Evolutionary conservation across 108 stramenopile species (phyloP), one percentile per base, ranked within the genome.

Genomic region (Chaetoceros tenuissimus): DNA sequence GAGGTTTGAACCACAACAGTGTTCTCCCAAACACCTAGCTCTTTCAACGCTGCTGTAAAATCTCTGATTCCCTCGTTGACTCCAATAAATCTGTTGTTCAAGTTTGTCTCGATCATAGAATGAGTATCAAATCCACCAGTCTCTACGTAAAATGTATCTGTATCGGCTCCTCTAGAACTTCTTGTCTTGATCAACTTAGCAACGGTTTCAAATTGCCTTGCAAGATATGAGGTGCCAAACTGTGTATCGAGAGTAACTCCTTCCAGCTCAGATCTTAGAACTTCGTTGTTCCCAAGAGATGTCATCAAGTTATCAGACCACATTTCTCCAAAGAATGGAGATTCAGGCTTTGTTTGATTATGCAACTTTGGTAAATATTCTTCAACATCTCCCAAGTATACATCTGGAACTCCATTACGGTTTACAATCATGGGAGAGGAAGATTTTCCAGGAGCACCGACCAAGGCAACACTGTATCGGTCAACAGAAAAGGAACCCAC

Each of bases 41-140:
- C 48, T 29, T 79, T 79, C 51, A 81, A 25, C 48, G 83, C 81
- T 19, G 53, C 34, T 24, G 63, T 66, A 67, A 87, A 87, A 18
- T 66, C 58, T 24, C 49, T 18, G 18, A 84, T 21, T 16, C 66
- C 78, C 27, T 44, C 57, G 48, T 83, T 69, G 26, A 83, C 63
- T 2, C 46, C 46, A 24, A 20, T 50, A 59, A 77, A 74, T 43
- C 66, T 53, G n/a, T 23, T 59, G 5, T 47, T 31, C 22, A 75
- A 51, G 3, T 59, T 51, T 16, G 19, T 50, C n/a, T 26, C 34
- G 24, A 66, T 48, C 44, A 68, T 55, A 51, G 55, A n/a, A 50
- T 82, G 78, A 18, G 75, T 77, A 46, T 82, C 81, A 34, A 64
- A 79, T 3, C 72, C 72, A 31, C 74, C 81, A 46, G 68, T 62